Evolutionary conservation across 805 yeast species (phyloP), one percentile per base, ranked within the genome.

Genomic region (Wickerhamiella occidentalis): DNA sequence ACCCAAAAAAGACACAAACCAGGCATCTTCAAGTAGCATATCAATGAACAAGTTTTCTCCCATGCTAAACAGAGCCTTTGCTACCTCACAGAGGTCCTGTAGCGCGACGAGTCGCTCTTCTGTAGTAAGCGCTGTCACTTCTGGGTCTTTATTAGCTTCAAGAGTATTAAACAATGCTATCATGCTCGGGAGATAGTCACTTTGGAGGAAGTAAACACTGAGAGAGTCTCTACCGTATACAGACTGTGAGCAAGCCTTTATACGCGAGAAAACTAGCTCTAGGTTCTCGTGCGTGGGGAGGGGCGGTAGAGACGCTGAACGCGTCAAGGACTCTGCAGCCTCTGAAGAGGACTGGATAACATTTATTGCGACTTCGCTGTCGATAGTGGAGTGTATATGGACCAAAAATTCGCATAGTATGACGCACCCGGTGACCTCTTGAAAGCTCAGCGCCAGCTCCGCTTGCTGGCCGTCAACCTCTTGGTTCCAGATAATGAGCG

Each of bases 401-500:
- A 84, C 75, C 22, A 88, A 72, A 60, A 86, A 88, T 45, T 85
- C 90, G 62, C 95, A 86, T 40, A 88, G 60, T 6, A 79, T 76
- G 11, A 84, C 76, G 64, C 98, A 90, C 0, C 96, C 97, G 42
- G 81, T 82, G 30, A 85, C 79, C 58, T 87, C 96, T 64, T 90
- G 96, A 64, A 90, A 90, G 42, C 94, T 82, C 21, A 90, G 70
- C 1, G 97, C 97, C 54, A 85, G 77, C 63, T 86, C 94, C 41
- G 56, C 56, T 6, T 33, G 23, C 15, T 81, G 78, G 17, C 74
- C 72, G 25, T 23, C 41, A 25, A 22, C 38, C 2, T 67, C 58
- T 59, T 85, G 95, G 8, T 94, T 83, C 97, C 97, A 90, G 18
- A 90, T 95, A 8, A 90, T 85, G 44, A 90, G 69, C 0, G 96